A percentile compares a stretch with the other conserved stretches of the same genome.
Evolutionary conservation across 257 asterid species (phyloP).

Genomic region (Solanum dulcamara): DNA sequence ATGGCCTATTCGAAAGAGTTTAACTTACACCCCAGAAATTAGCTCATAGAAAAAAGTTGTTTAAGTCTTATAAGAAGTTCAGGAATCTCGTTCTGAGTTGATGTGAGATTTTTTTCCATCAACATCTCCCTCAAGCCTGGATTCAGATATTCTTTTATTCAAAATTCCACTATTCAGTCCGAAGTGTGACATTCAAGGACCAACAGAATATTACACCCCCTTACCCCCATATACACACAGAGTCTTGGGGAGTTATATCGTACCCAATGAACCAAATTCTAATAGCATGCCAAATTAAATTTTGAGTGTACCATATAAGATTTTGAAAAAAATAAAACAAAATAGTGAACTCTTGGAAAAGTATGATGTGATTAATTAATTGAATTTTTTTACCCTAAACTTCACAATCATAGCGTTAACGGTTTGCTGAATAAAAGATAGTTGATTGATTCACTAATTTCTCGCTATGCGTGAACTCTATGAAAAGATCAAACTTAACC

Average conservation of each 20-base stretch:
- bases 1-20: background rate
- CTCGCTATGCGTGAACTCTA: background rate
- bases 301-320: background rate
- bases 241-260: no score
- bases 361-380: no score
- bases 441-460: background rate
- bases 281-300: no score
- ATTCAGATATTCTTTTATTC: background rate
- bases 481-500: background rate
- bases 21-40: background rate
- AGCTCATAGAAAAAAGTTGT: background rate
- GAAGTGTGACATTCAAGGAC: no score
- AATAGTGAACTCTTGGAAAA: background rate
- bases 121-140: background rate
- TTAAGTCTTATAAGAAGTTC: background rate
- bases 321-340: background rate
- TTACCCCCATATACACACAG: no score
- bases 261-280: no score
- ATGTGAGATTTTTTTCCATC: background rate
- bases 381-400: no score
- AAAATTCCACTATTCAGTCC: rapidly evolving
- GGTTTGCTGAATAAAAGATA: background rate
- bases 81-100: background rate
- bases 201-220: no score
- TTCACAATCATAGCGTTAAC: no score